Base-by-base conservation (phyloP, 2,329 filamentous ascomycete species). In the Knufia petricola region DNA sequence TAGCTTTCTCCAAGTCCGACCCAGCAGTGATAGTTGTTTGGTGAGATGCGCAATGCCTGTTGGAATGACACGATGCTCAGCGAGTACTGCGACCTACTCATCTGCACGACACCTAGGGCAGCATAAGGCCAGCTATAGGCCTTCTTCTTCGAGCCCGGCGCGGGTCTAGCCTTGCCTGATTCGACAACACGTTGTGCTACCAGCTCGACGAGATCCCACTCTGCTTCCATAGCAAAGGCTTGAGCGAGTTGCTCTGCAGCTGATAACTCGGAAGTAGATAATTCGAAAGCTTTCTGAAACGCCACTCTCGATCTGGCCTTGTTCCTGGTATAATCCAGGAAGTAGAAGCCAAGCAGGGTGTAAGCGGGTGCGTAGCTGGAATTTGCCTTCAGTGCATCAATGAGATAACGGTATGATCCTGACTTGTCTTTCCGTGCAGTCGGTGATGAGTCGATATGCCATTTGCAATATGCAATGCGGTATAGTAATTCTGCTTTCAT, bases 1-100 rank as follows among this genome's bases (percentile, higher is more conserved):
- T 98, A 98, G 61, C 88, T 94, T 68, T 98, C 92, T n/a, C 90
- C 92, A 1, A 98, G 75, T 1, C 92, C 92, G 20, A 98, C 85
- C 80, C 90, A 98, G 0, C 87, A 94, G 66, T 98, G 85, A 61
- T 96, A 96, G 64, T 96, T 87, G 36, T 82, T 73, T 0, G 89
- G 87, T 1, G 81, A 79, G 41, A 95, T 85, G 46, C 90, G 77
- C 28, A 98, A 72, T 9, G 92, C 89, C 1, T 87, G 81, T 60
- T 96, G 85, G 64, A 96, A 98, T 0, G 87, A 94, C 7, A 90
- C 82, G 47, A 96, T 88, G 30, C 88, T 88, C 62, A 87, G 85
- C 56, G 82, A 73, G 59, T 90, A 96, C 52, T 94, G 87, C 62
- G 94, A 87, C 63, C 87, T 92, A 67, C 94, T 95, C 63, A 96